These are phyloP conservation scores for Cystobasidiaceae sp. DNA, from an alignment of 1,284 basidiomycete genomes.

Conservation along the genomic window DNA sequence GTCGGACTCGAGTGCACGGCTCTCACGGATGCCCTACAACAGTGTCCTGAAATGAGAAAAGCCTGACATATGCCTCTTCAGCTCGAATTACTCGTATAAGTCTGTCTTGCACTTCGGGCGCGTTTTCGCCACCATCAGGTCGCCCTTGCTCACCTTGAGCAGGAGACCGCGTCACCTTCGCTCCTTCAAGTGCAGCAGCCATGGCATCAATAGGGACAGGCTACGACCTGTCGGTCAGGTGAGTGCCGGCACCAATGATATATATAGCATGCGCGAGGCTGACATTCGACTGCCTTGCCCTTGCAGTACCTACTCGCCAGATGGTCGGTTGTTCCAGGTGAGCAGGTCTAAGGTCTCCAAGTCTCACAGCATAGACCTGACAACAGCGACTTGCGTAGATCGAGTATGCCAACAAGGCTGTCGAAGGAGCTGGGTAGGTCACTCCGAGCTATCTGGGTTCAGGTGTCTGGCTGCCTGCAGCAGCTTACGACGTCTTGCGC, in stretches of 20 bases:
- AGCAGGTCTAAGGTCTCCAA: not conserved
- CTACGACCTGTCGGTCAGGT: slow-evolving; percentile 33
- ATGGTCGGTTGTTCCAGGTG: slow-evolving; percentile 32
- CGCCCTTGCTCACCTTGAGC: not conserved
- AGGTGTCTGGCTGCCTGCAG: not conserved
- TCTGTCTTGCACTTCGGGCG: too few species aligned
- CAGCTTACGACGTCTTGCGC: slow-evolving; percentile 13
- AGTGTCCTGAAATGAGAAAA: too few species aligned
- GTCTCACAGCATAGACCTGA: not conserved
- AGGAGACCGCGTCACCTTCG: slow-evolving; percentile 9
- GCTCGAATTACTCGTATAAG: too few species aligned
- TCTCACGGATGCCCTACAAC: too few species aligned
- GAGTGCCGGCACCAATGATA: not conserved
- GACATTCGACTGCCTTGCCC: not conserved
- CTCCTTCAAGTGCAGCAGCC: not conserved
- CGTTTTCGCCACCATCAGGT: too few species aligned
- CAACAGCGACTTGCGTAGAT: slow-evolving; percentile 54
- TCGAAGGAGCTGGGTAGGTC: slow-evolving; percentile 82
- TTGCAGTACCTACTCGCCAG: slow-evolving; percentile 29
- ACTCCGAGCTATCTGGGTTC: not conserved
- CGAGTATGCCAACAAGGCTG: slow-evolving; percentile 97
- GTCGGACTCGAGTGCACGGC: too few species aligned
- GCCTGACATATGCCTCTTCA: too few species aligned
- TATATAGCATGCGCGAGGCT: not conserved
- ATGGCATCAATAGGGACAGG: slow-evolving; percentile 36